Base-by-base conservation (phyloP, 129 eudicot species). In the Flaveria linearis region DNA sequence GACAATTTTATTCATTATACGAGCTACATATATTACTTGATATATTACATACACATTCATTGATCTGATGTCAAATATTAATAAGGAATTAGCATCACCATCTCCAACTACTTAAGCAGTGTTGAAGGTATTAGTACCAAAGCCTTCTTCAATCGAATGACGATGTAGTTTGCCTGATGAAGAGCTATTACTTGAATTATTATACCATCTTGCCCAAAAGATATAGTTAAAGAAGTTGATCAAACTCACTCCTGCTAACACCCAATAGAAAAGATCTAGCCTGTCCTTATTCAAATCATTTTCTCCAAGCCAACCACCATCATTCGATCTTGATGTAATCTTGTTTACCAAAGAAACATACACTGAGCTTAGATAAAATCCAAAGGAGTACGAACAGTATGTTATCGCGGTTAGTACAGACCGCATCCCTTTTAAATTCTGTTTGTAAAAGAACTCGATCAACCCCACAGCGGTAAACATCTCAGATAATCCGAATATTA, bases 401-500 rank as follows among this genome's bases (percentile, higher is more conserved):
- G 97, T 95, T 23, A 95, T 87, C 41, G 99, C 97, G 2, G 94
- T 91, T 20, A 82, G 68, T 66, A 91, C 91, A 9, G 99, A 81
- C 43, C 89, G 96, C 97, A 95, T 91, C 60, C 99, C 99, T 69
- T 76, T 87, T 23, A 88, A 58, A 9, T 80, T 61, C 71, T 95
- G 99, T 57, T 88, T 91, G 84, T 95, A 95, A 83, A 91, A 91
- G 86, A 95, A 91, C 86, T 95, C 99, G 43, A 95, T 80, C 56
- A 95, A 80, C 23, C 99, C 99, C 65, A 95, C 93, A 9, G 99
- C 99, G 0, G 99, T 95, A 55, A 95, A 82, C 99, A 95, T 95
- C 57, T 95, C 99, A 0, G 99, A 87, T 49, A 95, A 12, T 23
- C 99, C 99, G 63, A 95, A 91, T 47, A 95, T 89, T 20, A 95